These are phyloP conservation scores for Myrica gale DNA, from an alignment of 306 rosid genomes.

Conservation along the genomic window DNA sequence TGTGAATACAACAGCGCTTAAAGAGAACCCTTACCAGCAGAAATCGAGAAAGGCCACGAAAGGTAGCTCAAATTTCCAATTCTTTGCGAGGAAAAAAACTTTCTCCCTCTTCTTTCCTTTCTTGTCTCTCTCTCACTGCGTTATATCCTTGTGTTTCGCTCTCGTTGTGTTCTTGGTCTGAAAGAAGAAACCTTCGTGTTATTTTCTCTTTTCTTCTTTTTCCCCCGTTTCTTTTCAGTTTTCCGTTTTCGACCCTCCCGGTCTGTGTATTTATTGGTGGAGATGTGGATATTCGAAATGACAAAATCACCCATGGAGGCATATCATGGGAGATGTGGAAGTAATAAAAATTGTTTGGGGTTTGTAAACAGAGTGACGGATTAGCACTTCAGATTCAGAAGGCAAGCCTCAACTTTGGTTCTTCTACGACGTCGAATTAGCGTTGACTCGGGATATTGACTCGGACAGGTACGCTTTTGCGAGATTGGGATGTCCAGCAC, in stretches of 20 bases:
- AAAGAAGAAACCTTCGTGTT: constrained; percentile 43
- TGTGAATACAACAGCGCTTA: constrained; percentile 37
- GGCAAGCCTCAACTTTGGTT: not conserved
- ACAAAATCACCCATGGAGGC: constrained; percentile 12
- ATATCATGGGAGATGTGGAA: not conserved
- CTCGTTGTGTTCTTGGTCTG: constrained; percentile 60
- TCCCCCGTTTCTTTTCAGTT: not conserved
- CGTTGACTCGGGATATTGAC: not conserved
- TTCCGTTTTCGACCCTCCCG: constrained; percentile 25
- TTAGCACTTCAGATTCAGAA: no score
- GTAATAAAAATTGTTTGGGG: no score
- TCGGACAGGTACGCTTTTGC: not conserved
- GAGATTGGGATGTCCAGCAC: no score
- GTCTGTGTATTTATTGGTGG: not conserved
- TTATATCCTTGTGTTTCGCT: constrained; percentile 26
- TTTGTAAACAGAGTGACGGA: no score
- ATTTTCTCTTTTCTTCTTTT: not conserved
- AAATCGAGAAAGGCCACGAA: constrained; percentile 50
- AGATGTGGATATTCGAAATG: not conserved
- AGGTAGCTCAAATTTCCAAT: constrained; percentile 13
- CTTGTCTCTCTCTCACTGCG: constrained; percentile 14
- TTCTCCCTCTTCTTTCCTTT: constrained; percentile 18
- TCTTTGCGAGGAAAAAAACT: constrained; percentile 10
- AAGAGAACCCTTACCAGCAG: constrained; percentile 25
- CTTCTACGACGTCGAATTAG: not conserved